Base-by-base conservation (phyloP, 1,284 basidiomycete species). In the Thecaphora frezii region DNA sequence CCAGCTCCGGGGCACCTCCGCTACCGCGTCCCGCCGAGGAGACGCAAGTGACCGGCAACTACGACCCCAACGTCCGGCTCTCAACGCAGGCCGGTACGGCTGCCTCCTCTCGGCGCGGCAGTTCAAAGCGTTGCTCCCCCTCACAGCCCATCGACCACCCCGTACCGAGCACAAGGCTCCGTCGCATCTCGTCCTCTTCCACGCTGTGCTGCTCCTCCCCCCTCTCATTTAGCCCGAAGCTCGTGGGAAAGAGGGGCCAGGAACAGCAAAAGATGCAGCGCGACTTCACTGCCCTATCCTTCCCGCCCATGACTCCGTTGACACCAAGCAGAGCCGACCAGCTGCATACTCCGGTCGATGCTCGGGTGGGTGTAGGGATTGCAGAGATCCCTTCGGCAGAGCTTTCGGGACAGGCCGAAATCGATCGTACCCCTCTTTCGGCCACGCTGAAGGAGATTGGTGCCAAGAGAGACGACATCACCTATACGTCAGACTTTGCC, bases 381-480 rank as follows among this genome's bases (percentile, higher is more conserved):
- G 7, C 33, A 3, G 33, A 9, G 33, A 7, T 7, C 39, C 5
- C 39, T 51, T 53, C 22, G 2, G 22, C 30, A 13, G 16, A 1
- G 9, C 21, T 22, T 33, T 28, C 37, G 9, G 44, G 4, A 3
- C 42, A 37, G 7, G 36, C 38, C 1, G 23, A 48, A 22, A n/a
- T 47, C n/a, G 49, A 48, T 18, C 8, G 10, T 16, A 36, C 33
- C 12, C 63, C 63, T 13, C 39, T 66, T 12, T 60, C 58, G 25
- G 63, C 63, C 1, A 66, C 63, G 13, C 44, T 66, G 1, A 58
- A 55, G 24, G 55, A 54, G 7, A 28, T 66, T 2, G 63, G 63
- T 0, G 63, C 63, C 1, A 66, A 66, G 23, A 39, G 63, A 1
- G 44, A 24, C 14, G 58, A 53, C 0, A 49, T 52, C n/a, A 19